Evolutionary conservation across 2,329 filamentous ascomycete species (phyloP).

Genomic region (Exophiala bonariae): DNA sequence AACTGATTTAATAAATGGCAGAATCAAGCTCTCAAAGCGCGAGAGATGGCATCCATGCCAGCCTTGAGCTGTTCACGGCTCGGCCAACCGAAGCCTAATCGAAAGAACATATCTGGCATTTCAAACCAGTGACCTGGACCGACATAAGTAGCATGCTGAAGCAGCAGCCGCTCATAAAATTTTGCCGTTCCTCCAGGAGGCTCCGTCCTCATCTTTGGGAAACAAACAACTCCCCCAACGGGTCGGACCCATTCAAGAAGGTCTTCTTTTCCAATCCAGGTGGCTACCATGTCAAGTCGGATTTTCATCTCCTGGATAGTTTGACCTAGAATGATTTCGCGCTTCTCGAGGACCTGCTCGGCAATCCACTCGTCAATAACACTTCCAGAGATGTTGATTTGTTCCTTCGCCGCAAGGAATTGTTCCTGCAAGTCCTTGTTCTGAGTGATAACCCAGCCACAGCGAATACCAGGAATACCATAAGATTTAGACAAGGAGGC

Average conservation of each 20-base stretch:
- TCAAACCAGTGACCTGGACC: slow-evolving; percentile 28
- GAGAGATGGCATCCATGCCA: slow-evolving; percentile 22
- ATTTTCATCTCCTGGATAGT: slow-evolving; percentile 24
- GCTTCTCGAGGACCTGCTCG: slow-evolving; percentile 25
- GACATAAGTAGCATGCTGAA: slow-evolving; percentile 25
- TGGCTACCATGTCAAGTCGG: slow-evolving; percentile 24
- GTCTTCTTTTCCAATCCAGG: slow-evolving; percentile 28
- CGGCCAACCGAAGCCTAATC: slow-evolving; percentile 30
- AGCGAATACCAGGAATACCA: not conserved
- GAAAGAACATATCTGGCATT: slow-evolving; percentile 26
- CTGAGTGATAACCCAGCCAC: not conserved
- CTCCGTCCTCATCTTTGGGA: slow-evolving; percentile 27
- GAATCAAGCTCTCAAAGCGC: slow-evolving; percentile 1
- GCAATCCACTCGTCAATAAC: slow-evolving; percentile 13
- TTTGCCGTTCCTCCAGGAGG: slow-evolving; percentile 19
- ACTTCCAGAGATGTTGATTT: not conserved
- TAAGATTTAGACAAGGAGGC: not conserved
- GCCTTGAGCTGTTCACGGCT: slow-evolving; percentile 24
- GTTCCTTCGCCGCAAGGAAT: not conserved
- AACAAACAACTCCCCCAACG: slow-evolving; percentile 28
- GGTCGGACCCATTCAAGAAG: slow-evolving; percentile 30
- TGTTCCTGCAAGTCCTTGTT: not conserved
- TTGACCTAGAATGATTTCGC: slow-evolving; percentile 8
- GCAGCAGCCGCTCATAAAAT: slow-evolving; percentile 23
- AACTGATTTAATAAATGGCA: not conserved